These are phyloP conservation scores for Curvularia sp. DNA, from an alignment of 2,329 filamentous ascomycete species.

Conservation along the genomic window DNA sequence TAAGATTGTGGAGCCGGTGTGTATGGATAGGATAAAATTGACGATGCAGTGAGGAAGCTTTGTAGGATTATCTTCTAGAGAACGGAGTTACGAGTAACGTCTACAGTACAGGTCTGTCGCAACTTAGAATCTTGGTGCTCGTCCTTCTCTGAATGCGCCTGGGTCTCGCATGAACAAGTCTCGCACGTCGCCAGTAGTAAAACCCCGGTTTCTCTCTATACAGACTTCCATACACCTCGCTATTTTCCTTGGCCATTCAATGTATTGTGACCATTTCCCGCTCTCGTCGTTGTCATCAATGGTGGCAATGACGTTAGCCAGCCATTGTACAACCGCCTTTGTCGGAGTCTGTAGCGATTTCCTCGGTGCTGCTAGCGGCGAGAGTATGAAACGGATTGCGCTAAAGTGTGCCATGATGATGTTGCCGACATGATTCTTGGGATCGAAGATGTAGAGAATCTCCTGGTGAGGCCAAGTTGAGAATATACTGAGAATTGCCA, in stretches of 20 bases:
- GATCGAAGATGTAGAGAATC: slow-evolving; percentile 25
- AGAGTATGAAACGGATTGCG: slow-evolving; percentile 24
- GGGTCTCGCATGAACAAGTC: slow-evolving; percentile 41
- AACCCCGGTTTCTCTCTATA: slow-evolving; percentile 15
- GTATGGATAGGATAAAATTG: slow-evolving; percentile 9
- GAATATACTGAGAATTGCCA: slow-evolving; percentile 25
- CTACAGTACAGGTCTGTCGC: neutral
- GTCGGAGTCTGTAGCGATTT: slow-evolving; percentile 21
- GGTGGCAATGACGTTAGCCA: slow-evolving; percentile 43
- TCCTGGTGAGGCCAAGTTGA: slow-evolving; percentile 29
- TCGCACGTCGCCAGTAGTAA: slow-evolving; percentile 20
- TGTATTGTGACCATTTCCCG: slow-evolving; percentile 41
- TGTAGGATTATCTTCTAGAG: neutral
- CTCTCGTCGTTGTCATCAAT: slow-evolving; percentile 36
- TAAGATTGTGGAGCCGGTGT: slow-evolving; percentile 12
- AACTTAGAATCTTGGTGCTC: slow-evolving; percentile 6
- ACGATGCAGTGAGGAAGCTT: neutral
- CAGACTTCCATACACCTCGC: slow-evolving; percentile 18
- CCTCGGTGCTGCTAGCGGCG: slow-evolving; percentile 22
- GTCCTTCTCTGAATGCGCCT: slow-evolving; percentile 49
- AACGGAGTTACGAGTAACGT: neutral
- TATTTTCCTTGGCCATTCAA: slow-evolving; percentile 42
- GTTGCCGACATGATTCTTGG: slow-evolving; percentile 22
- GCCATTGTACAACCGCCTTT: slow-evolving; percentile 48
- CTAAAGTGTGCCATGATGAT: slow-evolving; percentile 28